phyloP scores from a whole-genome alignment of 2,329 filamentous ascomycete species.

The Magnaporthiopsis poae region DNA sequence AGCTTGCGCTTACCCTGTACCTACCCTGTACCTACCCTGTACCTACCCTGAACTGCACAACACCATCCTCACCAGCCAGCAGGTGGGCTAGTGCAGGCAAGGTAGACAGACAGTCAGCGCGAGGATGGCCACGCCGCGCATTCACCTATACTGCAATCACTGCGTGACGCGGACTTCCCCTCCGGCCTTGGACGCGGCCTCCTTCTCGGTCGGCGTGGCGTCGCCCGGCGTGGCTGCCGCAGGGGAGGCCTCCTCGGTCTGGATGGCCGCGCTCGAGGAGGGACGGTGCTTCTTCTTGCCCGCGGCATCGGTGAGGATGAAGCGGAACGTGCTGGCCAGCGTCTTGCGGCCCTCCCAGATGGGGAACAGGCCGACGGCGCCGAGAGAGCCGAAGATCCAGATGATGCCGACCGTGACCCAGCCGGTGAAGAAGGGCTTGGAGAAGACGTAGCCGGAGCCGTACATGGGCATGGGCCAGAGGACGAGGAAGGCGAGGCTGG shows the following conservation, averaged over 20 bases:
- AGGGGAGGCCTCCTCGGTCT: conserved; percentile 5
- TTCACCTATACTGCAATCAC: background rate
- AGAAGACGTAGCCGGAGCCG: conserved; percentile 70
- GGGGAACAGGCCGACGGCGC: conserved; percentile 71
- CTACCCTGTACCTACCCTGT: too few relatives aligned
- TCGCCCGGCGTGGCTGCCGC: conserved; percentile 10
- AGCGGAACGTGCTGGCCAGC: conserved; percentile 49
- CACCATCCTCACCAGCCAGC: background rate
- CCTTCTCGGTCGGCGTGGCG: conserved; percentile 15
- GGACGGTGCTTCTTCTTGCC: conserved; percentile 26
- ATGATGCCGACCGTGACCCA: conserved; percentile 70
- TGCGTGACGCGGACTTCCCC: background rate
- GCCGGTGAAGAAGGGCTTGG: conserved; percentile 70
- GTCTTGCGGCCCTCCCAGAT: conserved; percentile 68
- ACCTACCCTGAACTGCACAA: too few relatives aligned
- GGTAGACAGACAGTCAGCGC: too few relatives aligned
- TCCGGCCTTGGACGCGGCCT: conserved; percentile 3
- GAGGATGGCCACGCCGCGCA: too few relatives aligned
- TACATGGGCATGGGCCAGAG: conserved; percentile 93
- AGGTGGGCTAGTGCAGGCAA: too few relatives aligned
- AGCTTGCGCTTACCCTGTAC: too few relatives aligned
- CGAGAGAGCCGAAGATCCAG: conserved; percentile 65
- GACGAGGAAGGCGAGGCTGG: conserved; percentile 60
- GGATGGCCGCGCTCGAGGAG: conserved; percentile 14
- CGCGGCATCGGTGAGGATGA: conserved; percentile 52